A percentile compares a stretch with the other conserved stretches of the same genome.
phyloP scores from a whole-genome alignment of 345 rosid species.

The Salix dunnii region DNA sequence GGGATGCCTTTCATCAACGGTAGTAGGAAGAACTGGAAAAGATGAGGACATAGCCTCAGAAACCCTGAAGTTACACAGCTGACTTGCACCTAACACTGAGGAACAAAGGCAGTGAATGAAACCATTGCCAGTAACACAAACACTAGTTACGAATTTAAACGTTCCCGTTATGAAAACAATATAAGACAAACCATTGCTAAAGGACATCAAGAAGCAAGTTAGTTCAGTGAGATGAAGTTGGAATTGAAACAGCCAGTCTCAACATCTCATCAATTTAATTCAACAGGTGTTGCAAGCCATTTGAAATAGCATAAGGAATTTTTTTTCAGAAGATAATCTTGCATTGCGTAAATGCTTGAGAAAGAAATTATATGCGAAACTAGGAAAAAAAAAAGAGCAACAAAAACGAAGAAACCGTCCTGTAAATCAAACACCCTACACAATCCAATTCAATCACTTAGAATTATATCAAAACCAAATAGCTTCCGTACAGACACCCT shows the following conservation, averaged over 20 bases:
- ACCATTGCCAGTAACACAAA: conserved; percentile 1
- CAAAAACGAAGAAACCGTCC: not conserved
- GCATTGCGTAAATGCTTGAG: not conserved
- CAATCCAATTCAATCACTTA: not conserved
- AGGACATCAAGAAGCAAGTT: not conserved
- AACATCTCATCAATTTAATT: not conserved
- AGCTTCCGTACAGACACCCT: not conserved
- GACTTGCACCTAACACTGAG: conserved; percentile 13
- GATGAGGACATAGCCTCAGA: conserved; percentile 40
- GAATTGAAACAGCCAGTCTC: not conserved
- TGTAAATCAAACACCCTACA: not conserved
- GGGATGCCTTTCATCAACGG: conserved; percentile 32
- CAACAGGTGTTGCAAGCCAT: not conserved
- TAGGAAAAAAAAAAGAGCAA: not conserved
- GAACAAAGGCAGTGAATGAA: not conserved
- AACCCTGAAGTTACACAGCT: conserved; percentile 17
- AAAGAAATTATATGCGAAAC: not conserved
- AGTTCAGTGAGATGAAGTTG: not conserved
- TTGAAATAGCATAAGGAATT: not conserved
- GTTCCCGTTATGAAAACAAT: not conserved
- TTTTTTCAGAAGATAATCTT: not conserved
- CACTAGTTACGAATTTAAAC: not conserved
- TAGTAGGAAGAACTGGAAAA: conserved; percentile 37
- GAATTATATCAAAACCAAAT: not conserved
- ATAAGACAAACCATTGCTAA: not conserved